Percentiles rank a stretch among this genome's conserved stretches.
These are phyloP conservation scores for Scedosporium dehoogii DNA, from an alignment of 2,329 filamentous ascomycete species.

Conservation along the genomic window DNA sequence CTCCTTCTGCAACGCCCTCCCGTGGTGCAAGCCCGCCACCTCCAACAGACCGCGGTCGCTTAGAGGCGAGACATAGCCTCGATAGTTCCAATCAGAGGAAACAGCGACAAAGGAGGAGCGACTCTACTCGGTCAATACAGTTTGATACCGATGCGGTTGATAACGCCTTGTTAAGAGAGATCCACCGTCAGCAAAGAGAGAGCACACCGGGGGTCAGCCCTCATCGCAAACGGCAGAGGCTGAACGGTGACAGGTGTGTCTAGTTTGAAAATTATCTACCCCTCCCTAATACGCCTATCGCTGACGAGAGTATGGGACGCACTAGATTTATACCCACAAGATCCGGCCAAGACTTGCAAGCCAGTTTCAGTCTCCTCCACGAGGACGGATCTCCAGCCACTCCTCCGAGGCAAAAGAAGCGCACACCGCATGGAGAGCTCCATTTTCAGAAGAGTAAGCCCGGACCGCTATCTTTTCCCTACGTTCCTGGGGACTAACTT, in stretches of 20 bases:
- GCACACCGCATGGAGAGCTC: conserved; percentile 78
- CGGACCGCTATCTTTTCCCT: neutral
- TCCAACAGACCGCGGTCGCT: conserved; percentile 29
- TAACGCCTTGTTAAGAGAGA: conserved; percentile 39
- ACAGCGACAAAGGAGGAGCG: neutral
- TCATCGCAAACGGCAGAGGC: conserved; percentile 48
- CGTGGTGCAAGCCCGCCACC: conserved; percentile 34
- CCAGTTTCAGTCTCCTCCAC: conserved; percentile 83
- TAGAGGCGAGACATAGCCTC: conserved; percentile 30
- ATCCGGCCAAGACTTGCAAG: conserved; percentile 84
- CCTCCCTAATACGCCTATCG: neutral
- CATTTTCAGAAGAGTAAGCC: conserved; percentile 84
- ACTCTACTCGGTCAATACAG: conserved; percentile 19
- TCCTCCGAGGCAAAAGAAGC: conserved; percentile 74
- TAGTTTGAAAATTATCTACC: neutral
- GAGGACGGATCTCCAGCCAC: conserved; percentile 91
- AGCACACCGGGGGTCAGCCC: conserved; percentile 44
- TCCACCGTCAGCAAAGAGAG: conserved; percentile 40
- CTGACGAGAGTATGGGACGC: neutral
- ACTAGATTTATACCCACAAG: conserved; percentile 91
- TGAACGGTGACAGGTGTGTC: conserved; percentile 50
- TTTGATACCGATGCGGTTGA: conserved; percentile 42
- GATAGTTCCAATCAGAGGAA: conserved; percentile 23
- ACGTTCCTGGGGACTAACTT: neutral
- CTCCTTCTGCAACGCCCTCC: conserved; percentile 21